These are phyloP conservation scores for Flaveria brownii DNA, from an alignment of 129 eudicot genomes.

Conservation along the genomic window DNA sequence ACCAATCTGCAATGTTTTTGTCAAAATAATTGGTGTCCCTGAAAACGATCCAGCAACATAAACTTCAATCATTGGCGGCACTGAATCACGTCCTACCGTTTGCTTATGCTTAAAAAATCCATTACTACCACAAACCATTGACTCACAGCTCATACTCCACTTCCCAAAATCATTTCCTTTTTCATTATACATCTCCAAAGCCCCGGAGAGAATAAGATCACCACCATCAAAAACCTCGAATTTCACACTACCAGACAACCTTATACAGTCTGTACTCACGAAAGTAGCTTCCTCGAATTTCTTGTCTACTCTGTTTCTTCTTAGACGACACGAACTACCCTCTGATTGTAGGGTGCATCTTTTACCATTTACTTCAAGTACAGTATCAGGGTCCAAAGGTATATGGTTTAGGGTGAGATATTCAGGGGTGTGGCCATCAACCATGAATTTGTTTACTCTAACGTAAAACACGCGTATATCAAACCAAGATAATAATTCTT, in stretches of 20 bases:
- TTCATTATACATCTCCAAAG: conserved; percentile 53
- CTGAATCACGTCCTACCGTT: conserved; percentile 43
- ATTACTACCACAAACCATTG: conserved; percentile 42
- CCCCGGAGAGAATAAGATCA: conserved; percentile 56
- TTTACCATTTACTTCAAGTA: conserved; percentile 77
- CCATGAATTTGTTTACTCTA: conserved; percentile 63
- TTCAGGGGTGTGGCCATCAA: conserved; percentile 68
- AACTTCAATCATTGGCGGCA: conserved; percentile 70
- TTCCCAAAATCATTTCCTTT: conserved; percentile 32
- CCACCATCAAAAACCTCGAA: conserved; percentile 68
- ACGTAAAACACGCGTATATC: conserved; percentile 77
- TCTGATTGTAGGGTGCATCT: conserved; percentile 64
- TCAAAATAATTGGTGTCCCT: conserved; percentile 69
- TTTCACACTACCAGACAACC: conserved; percentile 69
- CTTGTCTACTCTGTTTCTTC: conserved; percentile 69
- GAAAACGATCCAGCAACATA: conserved; percentile 71
- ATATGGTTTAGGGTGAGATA: conserved; percentile 66
- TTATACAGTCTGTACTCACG: conserved; percentile 74
- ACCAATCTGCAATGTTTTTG: conserved; percentile 69
- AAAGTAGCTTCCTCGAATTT: conserved; percentile 81
- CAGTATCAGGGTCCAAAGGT: conserved; percentile 66
- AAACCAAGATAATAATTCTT: conserved; percentile 59
- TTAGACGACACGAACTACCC: conserved; percentile 58
- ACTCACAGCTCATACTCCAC: conserved; percentile 69
- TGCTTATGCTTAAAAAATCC: conserved; percentile 67